phyloP scores from a whole-genome alignment of 768 basidiomycete genomes.

The Tylopilus felleus region DNA sequence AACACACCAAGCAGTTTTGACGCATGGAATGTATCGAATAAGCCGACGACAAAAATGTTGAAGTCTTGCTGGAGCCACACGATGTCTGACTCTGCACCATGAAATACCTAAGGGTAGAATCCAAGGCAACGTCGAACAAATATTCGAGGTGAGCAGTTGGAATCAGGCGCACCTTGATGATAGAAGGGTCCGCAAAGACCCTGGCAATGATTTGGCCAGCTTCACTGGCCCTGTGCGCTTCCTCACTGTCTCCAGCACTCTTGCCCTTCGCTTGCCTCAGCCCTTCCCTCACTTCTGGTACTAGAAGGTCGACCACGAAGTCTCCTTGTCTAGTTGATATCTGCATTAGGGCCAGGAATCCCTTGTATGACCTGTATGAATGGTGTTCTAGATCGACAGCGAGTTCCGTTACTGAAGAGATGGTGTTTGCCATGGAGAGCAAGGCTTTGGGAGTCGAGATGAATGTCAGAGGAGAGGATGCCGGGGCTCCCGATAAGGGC shows the following conservation, averaged over 20 bases:
- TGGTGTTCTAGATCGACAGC: conserved; percentile 97
- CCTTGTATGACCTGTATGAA: conserved; percentile 76
- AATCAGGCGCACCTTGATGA: conserved; percentile 66
- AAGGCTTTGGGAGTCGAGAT: conserved; percentile 59
- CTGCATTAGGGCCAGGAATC: conserved; percentile 94
- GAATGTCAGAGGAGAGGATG: conserved; percentile 48
- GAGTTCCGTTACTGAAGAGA: conserved; percentile 70
- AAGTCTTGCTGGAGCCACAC: conserved; percentile 97
- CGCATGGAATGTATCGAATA: conserved; percentile 98
- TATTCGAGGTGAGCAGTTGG: background rate
- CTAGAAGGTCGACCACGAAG: conserved; percentile 82
- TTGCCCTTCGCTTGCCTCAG: conserved; percentile 59
- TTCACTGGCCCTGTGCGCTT: conserved; percentile 19
- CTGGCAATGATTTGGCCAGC: conserved; percentile 47
- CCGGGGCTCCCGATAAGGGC: conserved; percentile 28
- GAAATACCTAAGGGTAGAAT: conserved; percentile 62
- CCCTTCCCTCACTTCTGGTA: conserved; percentile 59
- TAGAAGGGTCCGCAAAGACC: conserved; percentile 70
- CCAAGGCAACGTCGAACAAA: background rate
- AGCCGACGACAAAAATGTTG: conserved; percentile 85
- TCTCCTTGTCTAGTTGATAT: conserved; percentile 81
- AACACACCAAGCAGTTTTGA: conserved; percentile 72
- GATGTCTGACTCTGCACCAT: conserved; percentile 93
- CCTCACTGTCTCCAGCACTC: conserved; percentile 5
- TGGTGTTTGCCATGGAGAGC: conserved; percentile 58